phyloP scores from a whole-genome alignment of 1,284 basidiomycete genomes.

The Pascua sp. region DNA sequence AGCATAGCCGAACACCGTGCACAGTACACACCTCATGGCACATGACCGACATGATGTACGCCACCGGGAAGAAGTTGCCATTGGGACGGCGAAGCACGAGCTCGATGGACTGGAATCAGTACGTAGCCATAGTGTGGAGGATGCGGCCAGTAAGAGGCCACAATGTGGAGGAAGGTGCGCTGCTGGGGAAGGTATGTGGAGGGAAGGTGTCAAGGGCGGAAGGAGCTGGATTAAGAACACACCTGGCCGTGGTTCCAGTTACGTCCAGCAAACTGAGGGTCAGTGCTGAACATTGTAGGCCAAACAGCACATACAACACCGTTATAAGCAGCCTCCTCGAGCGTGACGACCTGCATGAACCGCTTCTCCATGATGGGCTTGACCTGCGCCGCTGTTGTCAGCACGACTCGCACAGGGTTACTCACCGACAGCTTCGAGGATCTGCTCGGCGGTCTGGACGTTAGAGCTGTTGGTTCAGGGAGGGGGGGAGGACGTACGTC shows the following conservation, averaged over 20 bases:
- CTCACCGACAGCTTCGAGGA: slow-evolving; percentile 47
- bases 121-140: no score
- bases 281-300: slow-evolving; percentile 3
- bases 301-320: slow-evolving; percentile 33
- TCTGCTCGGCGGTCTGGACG: slow-evolving; percentile 32
- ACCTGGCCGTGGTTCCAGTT: slow-evolving; percentile 52
- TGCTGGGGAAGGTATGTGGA: no score
- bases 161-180: no score
- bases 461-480: background rate
- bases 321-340: slow-evolving; percentile 48
- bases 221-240: no score
- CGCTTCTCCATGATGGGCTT: slow-evolving; percentile 45
- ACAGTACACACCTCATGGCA: slow-evolving; percentile 43
- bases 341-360: slow-evolving; percentile 43
- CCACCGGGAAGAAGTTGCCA: slow-evolving; percentile 44
- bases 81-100: slow-evolving; percentile 46
- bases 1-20: background rate
- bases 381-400: slow-evolving; percentile 31
- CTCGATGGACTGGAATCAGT: slow-evolving; percentile 34
- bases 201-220: no score
- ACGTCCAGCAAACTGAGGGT: slow-evolving; percentile 41
- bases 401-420: background rate
- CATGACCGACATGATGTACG: slow-evolving; percentile 46
- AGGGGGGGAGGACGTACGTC: slow-evolving; percentile 21
- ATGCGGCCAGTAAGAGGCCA: background rate